Base-by-base conservation (phyloP, 2,329 filamentous ascomycete species). In the Arthroderma sp. region DNA sequence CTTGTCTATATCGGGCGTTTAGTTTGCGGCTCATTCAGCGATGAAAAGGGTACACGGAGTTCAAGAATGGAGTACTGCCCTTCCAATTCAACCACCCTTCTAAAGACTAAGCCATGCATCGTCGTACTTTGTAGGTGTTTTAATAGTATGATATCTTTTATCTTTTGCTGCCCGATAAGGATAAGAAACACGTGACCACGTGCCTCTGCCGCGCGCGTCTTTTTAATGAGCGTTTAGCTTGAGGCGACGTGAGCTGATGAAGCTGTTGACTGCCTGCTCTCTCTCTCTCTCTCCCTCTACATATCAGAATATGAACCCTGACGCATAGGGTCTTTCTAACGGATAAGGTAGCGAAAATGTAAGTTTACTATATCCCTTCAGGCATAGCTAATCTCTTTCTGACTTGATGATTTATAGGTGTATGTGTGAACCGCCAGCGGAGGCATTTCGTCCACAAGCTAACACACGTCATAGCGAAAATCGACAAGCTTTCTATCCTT, bases 401-500 rank as follows among this genome's bases (percentile, higher is more conserved):
- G 51, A 56, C 33, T 17, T 4, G 47, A n/a, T 39, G 7, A 31
- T 31, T 19, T 9, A 28, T 31, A 63, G 61, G 61, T 63, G 61
- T 63, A 54, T 59, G 61, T 57, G 9, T 25, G 11, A 33, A 33
- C n/a, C 2, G 4, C n/a, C 2, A 4, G 17, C 33, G 13, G 19
- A 19, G 37, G 11, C 43, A 17, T 21, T 21, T 2, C 15, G 7
- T 35, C 44, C 7, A 43, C 31, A 43, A 13, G 33, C 17, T 38
- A 17, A 51, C 38, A 2, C 23, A 38, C 25, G 13, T 11, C 23
- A 33, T 56, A 88, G 88, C 91, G 63, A 86, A 83, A 70, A 91
- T 97, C 65, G 88, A 95, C 68, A 94, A 91, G 69, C 81, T 96
- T 64, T 87, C 86, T 63, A 93, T 97, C 61, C 76, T 84, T 68